A percentile compares a stretch with the other conserved stretches of the same genome.
phyloP scores from a whole-genome alignment of 768 basidiomycete species.

The Termitomyces bulborhizus region DNA sequence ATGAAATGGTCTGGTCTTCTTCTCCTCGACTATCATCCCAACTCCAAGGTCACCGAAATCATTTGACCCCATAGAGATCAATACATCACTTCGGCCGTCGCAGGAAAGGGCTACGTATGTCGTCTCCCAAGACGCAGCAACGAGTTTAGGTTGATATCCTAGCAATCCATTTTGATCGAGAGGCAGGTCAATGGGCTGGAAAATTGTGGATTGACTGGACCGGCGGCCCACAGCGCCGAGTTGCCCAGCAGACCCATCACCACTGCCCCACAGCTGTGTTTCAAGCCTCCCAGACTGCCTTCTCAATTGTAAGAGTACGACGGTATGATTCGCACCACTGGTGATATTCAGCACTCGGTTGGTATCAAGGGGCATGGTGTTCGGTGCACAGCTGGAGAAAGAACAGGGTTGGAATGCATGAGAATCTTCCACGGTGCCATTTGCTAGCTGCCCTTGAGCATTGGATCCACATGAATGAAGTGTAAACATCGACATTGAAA shows the following conservation, averaged over 20 bases:
- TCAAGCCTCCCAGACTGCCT: slow-evolving; percentile 11
- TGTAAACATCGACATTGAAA: slow-evolving; percentile 1
- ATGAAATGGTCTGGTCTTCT: slow-evolving; percentile 25
- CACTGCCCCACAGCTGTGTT: slow-evolving; percentile 64
- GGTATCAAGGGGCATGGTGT: slow-evolving; percentile 24
- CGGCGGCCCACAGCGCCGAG: slow-evolving; percentile 44
- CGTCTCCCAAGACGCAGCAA: slow-evolving; percentile 82
- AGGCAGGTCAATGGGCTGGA: slow-evolving; percentile 41
- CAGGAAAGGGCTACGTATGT: slow-evolving; percentile 61
- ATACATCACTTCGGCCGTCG: slow-evolving; percentile 34
- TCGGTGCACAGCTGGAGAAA: slow-evolving; percentile 25
- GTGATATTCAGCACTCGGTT: slow-evolving; percentile 43
- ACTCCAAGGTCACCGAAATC: slow-evolving; percentile 80
- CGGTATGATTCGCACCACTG: slow-evolving; percentile 76
- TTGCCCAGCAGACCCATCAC: slow-evolving; percentile 67
- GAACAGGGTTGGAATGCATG: slow-evolving; percentile 34
- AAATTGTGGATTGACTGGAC: slow-evolving; percentile 25
- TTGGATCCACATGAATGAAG: slow-evolving; percentile 32
- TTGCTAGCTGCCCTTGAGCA: slow-evolving; percentile 46
- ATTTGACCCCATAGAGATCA: slow-evolving; percentile 79
- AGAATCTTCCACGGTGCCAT: slow-evolving; percentile 38
- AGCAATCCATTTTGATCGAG: slow-evolving; percentile 27
- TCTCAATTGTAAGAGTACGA: slow-evolving; percentile 49
- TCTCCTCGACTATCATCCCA: slow-evolving; percentile 23
- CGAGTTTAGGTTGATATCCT: slow-evolving; percentile 37